Percentiles rank a stretch among this genome's conserved stretches.
phyloP scores from a whole-genome alignment of 2,329 filamentous ascomycete species.

The Coleophoma cylindrospora region DNA sequence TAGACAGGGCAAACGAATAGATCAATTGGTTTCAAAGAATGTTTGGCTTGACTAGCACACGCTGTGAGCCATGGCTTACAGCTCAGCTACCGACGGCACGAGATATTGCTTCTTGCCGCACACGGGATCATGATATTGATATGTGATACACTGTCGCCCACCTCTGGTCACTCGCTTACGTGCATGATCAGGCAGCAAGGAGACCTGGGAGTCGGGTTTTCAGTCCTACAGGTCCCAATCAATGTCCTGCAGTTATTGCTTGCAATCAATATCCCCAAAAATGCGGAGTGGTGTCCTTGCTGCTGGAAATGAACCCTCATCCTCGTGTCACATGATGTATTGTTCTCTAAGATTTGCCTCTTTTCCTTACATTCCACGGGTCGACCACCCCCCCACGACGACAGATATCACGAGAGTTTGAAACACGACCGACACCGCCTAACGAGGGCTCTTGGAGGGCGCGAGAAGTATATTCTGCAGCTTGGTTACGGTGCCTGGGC shows the following conservation, averaged over 20 bases:
- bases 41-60: too few species aligned
- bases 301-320: constrained; percentile 4
- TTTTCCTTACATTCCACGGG: constrained; percentile 11
- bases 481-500: too few species aligned
- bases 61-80: too few species aligned
- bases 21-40: too few species aligned
- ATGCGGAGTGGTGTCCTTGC: constrained; percentile 9
- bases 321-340: constrained; percentile 12
- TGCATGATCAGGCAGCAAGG: background rate
- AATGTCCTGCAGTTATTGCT: background rate
- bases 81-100: too few species aligned
- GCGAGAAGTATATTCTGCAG: too few species aligned
- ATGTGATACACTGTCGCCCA: background rate
- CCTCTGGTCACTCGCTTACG: background rate
- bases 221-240: background rate
- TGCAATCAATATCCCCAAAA: background rate
- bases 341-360: constrained; percentile 4
- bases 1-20: too few species aligned
- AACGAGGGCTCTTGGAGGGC: too few species aligned
- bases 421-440: background rate
- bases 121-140: too few species aligned
- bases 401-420: background rate
- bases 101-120: too few species aligned
- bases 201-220: background rate
- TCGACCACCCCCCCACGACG: constrained; percentile 2